These are phyloP conservation scores for Mycena kentingensis DNA, from an alignment of 768 basidiomycete species.

Conservation along the genomic window DNA sequence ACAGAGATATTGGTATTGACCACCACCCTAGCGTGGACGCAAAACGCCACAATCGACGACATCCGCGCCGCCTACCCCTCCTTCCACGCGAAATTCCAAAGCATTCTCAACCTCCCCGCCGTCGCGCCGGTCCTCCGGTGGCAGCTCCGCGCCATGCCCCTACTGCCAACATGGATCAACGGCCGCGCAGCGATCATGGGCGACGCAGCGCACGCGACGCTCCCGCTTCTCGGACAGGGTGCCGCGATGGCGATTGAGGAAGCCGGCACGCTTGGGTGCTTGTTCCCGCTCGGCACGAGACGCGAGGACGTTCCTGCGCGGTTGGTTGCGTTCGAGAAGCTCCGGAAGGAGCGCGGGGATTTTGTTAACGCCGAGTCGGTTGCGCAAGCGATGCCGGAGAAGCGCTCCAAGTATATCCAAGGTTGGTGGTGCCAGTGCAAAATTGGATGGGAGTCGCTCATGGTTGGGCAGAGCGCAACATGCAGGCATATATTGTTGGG, in stretches of 20 bases:
- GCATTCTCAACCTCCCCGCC: background rate
- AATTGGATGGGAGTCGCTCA: too few relatives aligned
- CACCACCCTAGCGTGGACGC: conserved; percentile 1
- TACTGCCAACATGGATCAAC: conserved; percentile 12
- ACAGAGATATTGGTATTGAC: background rate
- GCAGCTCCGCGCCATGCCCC: conserved; percentile 13
- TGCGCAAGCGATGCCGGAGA: background rate
- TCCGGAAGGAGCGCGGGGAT: conserved; percentile 16
- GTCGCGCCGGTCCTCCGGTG: conserved; percentile 11
- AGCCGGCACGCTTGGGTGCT: conserved; percentile 12
- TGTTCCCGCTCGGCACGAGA: conserved; percentile 18
- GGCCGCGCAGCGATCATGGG: conserved; percentile 11
- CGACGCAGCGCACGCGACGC: conserved; percentile 29
- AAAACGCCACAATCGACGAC: conserved; percentile 10
- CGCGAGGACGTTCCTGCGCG: conserved; percentile 12
- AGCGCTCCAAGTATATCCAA: too few relatives aligned
- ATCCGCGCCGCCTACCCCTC: background rate
- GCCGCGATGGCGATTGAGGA: conserved; percentile 31
- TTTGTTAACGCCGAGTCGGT: conserved; percentile 11
- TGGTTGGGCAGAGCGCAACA: too few relatives aligned
- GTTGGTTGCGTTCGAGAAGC: conserved; percentile 12
- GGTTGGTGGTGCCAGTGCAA: too few relatives aligned
- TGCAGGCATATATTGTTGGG: too few relatives aligned
- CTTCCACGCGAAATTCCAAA: conserved; percentile 13
- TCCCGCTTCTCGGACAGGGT: conserved; percentile 27